These are phyloP conservation scores for Russula earlei DNA, from an alignment of 768 basidiomycete genomes.

Conservation along the genomic window DNA sequence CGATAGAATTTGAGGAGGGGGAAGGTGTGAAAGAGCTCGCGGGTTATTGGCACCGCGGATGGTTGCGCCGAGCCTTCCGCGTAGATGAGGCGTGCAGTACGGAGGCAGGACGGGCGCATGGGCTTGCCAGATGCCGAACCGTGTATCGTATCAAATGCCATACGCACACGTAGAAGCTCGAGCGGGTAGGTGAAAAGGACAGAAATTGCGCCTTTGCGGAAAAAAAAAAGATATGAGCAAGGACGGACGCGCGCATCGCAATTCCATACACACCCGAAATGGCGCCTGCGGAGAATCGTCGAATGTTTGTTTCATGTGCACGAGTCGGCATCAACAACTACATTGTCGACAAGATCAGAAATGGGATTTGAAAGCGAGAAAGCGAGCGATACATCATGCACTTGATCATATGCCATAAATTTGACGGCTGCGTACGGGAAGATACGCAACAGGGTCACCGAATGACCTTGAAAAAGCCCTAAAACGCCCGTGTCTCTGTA, in stretches of 20 bases:
- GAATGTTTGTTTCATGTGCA: conserved; percentile 63
- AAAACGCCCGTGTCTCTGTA: conserved; percentile 56
- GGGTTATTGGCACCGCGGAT: conserved; percentile 21
- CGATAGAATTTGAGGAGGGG: conserved; percentile 90
- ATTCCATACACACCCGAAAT: conserved; percentile 54
- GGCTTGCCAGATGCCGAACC: conserved; percentile 9
- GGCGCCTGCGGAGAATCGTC: conserved; percentile 81
- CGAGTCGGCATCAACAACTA: conserved; percentile 82
- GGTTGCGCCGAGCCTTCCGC: conserved; percentile 41
- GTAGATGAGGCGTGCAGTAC: conserved; percentile 59
- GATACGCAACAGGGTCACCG: conserved; percentile 85
- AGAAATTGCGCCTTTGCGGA: conserved; percentile 63
- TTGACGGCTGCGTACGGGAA: conserved; percentile 97
- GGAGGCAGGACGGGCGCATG: conserved; percentile 39
- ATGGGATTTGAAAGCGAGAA: not conserved
- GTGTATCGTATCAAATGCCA: conserved; percentile 72
- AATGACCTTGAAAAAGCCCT: conserved; percentile 92
- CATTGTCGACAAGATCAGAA: not conserved
- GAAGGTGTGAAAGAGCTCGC: conserved; percentile 43
- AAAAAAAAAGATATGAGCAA: not conserved
- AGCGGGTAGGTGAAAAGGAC: conserved; percentile 93
- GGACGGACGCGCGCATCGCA: not conserved
- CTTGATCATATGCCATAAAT: conserved; percentile 92
- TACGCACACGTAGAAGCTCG: conserved; percentile 89
- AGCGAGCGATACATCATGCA: conserved; percentile 51